These are phyloP conservation scores for Podospora pseudopauciseta DNA, from an alignment of 495 filamentous ascomycete genomes.

Conservation along the genomic window DNA sequence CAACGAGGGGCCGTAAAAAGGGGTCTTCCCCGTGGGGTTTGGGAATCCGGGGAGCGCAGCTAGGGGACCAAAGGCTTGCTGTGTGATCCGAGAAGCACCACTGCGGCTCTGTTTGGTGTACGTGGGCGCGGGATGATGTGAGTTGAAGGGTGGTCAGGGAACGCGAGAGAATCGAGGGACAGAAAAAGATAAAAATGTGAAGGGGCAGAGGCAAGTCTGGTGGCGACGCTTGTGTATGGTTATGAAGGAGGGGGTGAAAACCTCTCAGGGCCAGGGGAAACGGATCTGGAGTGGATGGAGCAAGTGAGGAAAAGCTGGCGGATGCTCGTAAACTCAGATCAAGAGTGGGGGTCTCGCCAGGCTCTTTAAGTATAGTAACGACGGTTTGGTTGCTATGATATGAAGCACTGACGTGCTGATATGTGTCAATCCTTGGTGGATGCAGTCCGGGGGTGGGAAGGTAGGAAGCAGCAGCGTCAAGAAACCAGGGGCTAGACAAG, in stretches of 20 bases:
- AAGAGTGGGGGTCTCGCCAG: slow-evolving; percentile 25
- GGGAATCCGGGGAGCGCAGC: slow-evolving; percentile 16
- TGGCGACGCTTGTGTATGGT: slow-evolving; percentile 7
- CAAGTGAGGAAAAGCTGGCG: slow-evolving; percentile 19
- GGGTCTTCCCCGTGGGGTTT: slow-evolving; percentile 28
- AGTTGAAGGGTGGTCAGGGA: slow-evolving; percentile 11
- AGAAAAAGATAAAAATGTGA: background rate
- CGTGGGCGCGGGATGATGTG: slow-evolving; percentile 20
- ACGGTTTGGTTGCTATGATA: slow-evolving; percentile 30
- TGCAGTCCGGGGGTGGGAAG: slow-evolving; percentile 17
- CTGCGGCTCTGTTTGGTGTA: slow-evolving; percentile 22
- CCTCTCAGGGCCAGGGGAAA: background rate
- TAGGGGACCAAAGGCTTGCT: slow-evolving; percentile 14
- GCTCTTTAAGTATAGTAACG: slow-evolving; percentile 30
- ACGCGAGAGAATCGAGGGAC: background rate
- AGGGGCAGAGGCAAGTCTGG: background rate
- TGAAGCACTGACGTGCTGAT: slow-evolving; percentile 30
- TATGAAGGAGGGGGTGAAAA: slow-evolving; percentile 4
- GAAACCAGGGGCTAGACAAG: slow-evolving; percentile 22
- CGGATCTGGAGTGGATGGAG: slow-evolving; percentile 7
- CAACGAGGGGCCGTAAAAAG: slow-evolving; percentile 20
- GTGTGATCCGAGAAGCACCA: slow-evolving; percentile 1
- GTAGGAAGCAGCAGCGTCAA: slow-evolving; percentile 13
- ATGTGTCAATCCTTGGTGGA: slow-evolving; percentile 31
- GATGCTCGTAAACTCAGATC: slow-evolving; percentile 18